Evolutionary conservation across 208 protist genomes (phyloP).

Genomic region (Crithidia acanthocephali): DNA sequence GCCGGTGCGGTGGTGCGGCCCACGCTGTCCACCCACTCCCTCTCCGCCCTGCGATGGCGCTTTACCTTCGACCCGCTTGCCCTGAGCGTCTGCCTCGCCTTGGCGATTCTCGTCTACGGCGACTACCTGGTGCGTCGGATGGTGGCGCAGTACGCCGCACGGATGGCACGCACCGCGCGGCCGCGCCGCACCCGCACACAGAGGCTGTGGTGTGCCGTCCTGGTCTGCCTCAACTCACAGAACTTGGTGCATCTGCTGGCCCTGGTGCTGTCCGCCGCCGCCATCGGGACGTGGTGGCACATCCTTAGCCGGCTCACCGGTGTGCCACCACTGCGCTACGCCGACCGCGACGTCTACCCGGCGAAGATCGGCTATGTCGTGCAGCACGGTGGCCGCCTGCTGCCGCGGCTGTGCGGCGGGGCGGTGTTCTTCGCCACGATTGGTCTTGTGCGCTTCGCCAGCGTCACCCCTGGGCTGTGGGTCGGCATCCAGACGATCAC

Average conservation of each 20-base stretch:
- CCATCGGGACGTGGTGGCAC: constrained; percentile 24
- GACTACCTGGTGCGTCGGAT: constrained; percentile 16
- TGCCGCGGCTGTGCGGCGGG: constrained; percentile 18
- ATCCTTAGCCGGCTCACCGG: not conserved
- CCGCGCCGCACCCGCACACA: constrained; percentile 6
- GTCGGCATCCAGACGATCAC: constrained; percentile 7
- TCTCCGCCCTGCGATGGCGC: constrained; percentile 14
- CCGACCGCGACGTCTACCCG: constrained; percentile 13
- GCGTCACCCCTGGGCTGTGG: constrained; percentile 25
- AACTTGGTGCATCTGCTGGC: constrained; percentile 23
- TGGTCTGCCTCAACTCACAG: constrained; percentile 19
- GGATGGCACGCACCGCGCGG: constrained; percentile 2
- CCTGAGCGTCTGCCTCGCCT: constrained; percentile 17
- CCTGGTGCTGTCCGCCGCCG: constrained; percentile 2
- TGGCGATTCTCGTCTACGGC: constrained; percentile 21
- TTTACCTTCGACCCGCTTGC: constrained; percentile 17
- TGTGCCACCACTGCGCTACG: not conserved
- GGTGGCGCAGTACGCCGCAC: constrained; percentile 12
- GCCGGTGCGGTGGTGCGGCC: constrained; percentile 25
- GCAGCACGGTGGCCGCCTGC: constrained; percentile 2
- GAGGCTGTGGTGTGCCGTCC: constrained; percentile 16
- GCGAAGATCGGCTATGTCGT: constrained; percentile 5
- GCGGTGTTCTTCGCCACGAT: constrained; percentile 14
- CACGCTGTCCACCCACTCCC: constrained; percentile 4
- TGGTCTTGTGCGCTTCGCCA: constrained; percentile 16